Evolutionary conservation across 2,329 filamentous ascomycete species (phyloP).

Genomic region (Venturia pyrina): DNA sequence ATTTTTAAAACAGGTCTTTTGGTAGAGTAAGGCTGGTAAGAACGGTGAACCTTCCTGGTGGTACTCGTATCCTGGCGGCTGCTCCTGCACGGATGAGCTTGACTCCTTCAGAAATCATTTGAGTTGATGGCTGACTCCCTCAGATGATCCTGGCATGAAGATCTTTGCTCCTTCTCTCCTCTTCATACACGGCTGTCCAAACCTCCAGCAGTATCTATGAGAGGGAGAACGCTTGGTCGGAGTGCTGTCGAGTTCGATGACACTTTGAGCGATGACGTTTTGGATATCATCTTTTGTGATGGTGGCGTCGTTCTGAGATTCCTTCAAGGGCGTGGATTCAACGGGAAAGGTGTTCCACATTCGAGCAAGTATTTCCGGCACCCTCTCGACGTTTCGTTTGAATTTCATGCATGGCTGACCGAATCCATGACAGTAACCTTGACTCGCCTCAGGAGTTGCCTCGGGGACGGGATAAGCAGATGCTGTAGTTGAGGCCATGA

Average conservation of each 20-base stretch:
- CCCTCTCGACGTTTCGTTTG: not conserved
- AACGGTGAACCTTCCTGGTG: not conserved
- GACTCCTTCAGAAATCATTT: not conserved
- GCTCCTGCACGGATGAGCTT: not conserved
- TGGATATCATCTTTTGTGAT: not conserved
- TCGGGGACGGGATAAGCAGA: not conserved
- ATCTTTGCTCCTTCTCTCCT: not conserved
- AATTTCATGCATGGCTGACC: slow-evolving; percentile 5
- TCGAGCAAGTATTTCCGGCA: not conserved
- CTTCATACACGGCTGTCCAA: slow-evolving; percentile 1
- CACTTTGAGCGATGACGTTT: not conserved
- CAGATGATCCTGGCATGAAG: not conserved
- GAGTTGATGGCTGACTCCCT: not conserved
- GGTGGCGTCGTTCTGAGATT: no score
- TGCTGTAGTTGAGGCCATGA: not conserved
- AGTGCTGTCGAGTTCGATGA: not conserved
- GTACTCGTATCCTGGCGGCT: not conserved
- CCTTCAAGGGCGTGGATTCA: not conserved
- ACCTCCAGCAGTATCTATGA: not conserved
- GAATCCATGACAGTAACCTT: not conserved
- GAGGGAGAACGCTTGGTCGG: not conserved
- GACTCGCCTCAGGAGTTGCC: not conserved
- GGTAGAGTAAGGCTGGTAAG: not conserved
- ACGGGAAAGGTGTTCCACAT: not conserved
- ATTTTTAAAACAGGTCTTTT: not conserved